Evolutionary conservation across 345 rosid genomes (phyloP).

Genomic region (Combretum micranthum): DNA sequence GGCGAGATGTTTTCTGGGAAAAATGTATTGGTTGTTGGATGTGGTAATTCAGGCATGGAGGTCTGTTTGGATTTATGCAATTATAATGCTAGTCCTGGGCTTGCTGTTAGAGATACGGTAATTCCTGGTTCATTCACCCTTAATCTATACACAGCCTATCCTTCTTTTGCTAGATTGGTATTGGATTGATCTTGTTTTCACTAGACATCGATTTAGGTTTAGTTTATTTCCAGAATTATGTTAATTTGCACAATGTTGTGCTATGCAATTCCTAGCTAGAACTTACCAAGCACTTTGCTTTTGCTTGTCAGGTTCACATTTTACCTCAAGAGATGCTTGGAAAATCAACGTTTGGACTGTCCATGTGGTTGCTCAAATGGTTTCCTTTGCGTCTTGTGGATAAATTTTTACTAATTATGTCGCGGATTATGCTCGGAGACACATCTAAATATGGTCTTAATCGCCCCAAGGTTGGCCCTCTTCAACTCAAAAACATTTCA

Average conservation of each 20-base stretch:
- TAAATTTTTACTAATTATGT: constrained; percentile 41
- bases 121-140: background rate
- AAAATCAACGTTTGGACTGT: constrained; percentile 62
- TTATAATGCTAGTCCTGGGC: background rate
- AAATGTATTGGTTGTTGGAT: constrained; percentile 19
- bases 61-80: constrained; percentile 12
- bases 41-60: constrained; percentile 28
- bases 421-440: constrained; percentile 57
- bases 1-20: constrained; percentile 5
- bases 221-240: too few relatives aligned
- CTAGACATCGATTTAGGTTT: too few relatives aligned
- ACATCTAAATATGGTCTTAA: constrained; percentile 48
- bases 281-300: too few relatives aligned
- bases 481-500: constrained; percentile 44
- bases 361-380: constrained; percentile 80
- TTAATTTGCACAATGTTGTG: too few relatives aligned
- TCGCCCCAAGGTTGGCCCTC: constrained; percentile 74
- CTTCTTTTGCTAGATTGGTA: too few relatives aligned
- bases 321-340: constrained; percentile 88
- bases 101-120: constrained; percentile 14
- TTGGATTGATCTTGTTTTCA: too few relatives aligned
- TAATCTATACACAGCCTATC: too few relatives aligned
- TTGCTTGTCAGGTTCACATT: constrained; percentile 64
- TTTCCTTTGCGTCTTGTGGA: constrained; percentile 59
- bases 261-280: too few relatives aligned